Conservation (phyloP, 192 early-diverging fungal genomes). For the Coemansia sp. region DNA sequence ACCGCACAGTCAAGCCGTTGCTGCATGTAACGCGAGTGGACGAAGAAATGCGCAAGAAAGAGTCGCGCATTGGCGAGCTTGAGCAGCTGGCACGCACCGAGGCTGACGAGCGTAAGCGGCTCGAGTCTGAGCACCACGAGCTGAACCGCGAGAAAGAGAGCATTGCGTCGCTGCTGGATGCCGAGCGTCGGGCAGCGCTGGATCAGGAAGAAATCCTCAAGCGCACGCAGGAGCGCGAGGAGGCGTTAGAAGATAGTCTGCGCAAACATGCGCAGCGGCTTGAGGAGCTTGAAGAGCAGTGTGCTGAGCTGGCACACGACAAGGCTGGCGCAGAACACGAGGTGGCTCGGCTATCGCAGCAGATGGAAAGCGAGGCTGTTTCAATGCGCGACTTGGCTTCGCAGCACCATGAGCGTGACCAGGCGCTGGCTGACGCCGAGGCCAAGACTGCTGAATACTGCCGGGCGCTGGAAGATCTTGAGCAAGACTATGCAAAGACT, state of each 20-base stretch:
- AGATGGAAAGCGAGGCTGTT: slow-evolving; percentile 65
- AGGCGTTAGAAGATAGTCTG: slow-evolving; percentile 64
- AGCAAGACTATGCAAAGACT: slow-evolving; percentile 26
- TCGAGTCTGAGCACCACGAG: slow-evolving; percentile 61
- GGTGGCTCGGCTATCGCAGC: slow-evolving; percentile 38
- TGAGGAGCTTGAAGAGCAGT: slow-evolving; percentile 70
- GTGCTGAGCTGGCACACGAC: slow-evolving; percentile 51
- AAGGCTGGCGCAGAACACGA: slow-evolving; percentile 27
- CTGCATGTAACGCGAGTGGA: slow-evolving; percentile 78
- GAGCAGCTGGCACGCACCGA: slow-evolving; percentile 65
- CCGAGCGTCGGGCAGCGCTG: slow-evolving; percentile 72
- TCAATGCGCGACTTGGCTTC: slow-evolving; percentile 60
- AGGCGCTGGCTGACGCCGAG: slow-evolving; percentile 58
- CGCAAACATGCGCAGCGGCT: slow-evolving; percentile 61
- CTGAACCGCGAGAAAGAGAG: slow-evolving; percentile 69
- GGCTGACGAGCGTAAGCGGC: slow-evolving; percentile 58
- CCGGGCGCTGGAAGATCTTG: slow-evolving; percentile 26
- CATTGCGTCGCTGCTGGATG: slow-evolving; percentile 68
- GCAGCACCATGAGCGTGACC: slow-evolving; percentile 58
- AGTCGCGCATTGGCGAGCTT: slow-evolving; percentile 70
- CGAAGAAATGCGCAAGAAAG: slow-evolving; percentile 74
- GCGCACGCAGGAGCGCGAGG: slow-evolving; percentile 73
- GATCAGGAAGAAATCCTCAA: slow-evolving; percentile 84
- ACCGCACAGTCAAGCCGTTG: slow-evolving; percentile 87
- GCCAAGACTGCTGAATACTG: slow-evolving; percentile 55